Evolutionary conservation across 306 rosid species (phyloP), one percentile per base, ranked within the genome.

Genomic region (Cicer pinnatifidum): DNA sequence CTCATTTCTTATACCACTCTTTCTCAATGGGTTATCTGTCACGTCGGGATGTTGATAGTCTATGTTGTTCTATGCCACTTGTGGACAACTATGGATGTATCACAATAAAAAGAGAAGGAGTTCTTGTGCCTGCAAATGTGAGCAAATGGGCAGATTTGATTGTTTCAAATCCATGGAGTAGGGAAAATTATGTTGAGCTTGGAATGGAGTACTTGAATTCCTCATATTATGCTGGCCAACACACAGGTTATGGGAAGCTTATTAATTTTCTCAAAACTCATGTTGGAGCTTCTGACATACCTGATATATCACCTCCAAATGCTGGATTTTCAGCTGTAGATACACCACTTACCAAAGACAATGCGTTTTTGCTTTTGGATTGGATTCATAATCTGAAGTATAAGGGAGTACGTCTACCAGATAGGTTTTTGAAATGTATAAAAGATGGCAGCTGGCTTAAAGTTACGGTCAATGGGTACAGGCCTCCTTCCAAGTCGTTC

Each of bases 131-230:
- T 0, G 91, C 91, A 41, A 84, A 81, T 4, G 82, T 64, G 50
- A 90, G 98, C 83, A 86, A 86, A 67, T 92, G 98, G 97, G 84
- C 82, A 2, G 80, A 40, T 23, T 76, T 90, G 82, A 71, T 86
- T 41, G 86, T 57, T 60, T 87, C 90, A 7, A 87, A 90, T 86
- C 79, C 85, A 13, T 92, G 98, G 97, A 78, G 67, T 61, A 54
- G 33, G 20, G 84, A 83, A 73, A 77, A 77, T n/a, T 87, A 72
- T 39, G 81, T 92, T 60, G 97, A 89, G 76, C 59, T 92, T 17
- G 84, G 85, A 9, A 84, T 81, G 11, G 80, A 66, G 39, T 92
- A 92, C 60, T 20, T 89, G 67, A 16, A 2, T 8, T 13, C 84
- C 9, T 37, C 59, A 16, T 0, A 0, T 28, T 83, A 67, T 86